Conservation (phyloP, 176 grass and related monocot genomes). For the Alopecurus myosuroides region DNA sequence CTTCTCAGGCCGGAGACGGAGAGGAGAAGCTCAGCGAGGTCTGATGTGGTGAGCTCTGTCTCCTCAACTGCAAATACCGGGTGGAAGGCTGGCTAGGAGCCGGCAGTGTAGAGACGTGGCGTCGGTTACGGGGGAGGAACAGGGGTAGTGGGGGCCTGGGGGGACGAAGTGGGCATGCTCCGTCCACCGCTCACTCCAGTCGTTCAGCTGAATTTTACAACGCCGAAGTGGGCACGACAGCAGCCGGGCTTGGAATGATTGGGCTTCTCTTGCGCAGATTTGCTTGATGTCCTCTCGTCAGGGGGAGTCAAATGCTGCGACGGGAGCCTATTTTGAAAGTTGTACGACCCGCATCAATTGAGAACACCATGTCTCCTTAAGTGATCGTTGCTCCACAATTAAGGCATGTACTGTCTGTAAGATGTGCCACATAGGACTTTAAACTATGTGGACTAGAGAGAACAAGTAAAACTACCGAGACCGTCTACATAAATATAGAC, state of each 20-base stretch:
- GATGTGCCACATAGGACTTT: no score
- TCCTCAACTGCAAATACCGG: neutral
- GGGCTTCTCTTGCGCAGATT: neutral
- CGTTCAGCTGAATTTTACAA: neutral
- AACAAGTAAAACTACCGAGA: no score
- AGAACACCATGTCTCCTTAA: no score
- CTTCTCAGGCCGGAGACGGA: neutral
- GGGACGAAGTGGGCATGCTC: conserved; percentile 21
- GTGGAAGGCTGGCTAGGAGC: neutral
- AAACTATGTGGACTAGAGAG: no score
- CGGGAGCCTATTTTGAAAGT: no score
- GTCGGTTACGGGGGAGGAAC: neutral
- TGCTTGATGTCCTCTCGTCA: neutral
- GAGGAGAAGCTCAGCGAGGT: neutral
- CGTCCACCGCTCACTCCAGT: neutral
- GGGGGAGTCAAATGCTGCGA: neutral
- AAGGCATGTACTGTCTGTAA: no score
- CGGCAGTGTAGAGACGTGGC: neutral
- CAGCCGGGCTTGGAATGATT: conserved; percentile 23
- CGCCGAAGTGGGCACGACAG: neutral
- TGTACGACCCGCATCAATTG: no score
- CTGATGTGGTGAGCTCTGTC: neutral
- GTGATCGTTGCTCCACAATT: no score
- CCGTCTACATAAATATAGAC: no score
- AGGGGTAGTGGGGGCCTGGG: neutral